phyloP scores from a whole-genome alignment of 164 flowering plant species.

The Sedum album region DNA sequence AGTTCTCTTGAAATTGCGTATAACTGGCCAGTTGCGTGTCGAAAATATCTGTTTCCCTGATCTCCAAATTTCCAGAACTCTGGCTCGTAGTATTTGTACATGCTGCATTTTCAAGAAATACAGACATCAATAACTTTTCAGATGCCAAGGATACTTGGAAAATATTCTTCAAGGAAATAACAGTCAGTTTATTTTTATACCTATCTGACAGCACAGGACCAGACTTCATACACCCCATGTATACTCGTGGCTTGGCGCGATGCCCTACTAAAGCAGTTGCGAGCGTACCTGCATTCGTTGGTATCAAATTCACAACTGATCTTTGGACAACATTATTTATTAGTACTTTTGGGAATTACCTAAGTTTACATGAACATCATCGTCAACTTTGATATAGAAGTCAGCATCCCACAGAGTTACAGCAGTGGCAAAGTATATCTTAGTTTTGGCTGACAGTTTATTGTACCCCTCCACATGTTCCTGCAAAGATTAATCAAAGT shows the following conservation, averaged over 20 bases:
- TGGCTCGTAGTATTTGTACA: constrained; percentile 66
- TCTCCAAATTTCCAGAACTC: constrained; percentile 79
- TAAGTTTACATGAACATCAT: constrained; percentile 68
- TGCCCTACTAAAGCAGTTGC: constrained; percentile 15
- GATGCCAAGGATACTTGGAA: background rate
- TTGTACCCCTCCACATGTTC: constrained; percentile 70
- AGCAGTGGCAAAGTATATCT: constrained; percentile 56
- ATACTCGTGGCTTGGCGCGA: constrained; percentile 42
- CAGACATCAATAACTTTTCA: too few species aligned
- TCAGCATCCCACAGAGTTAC: constrained; percentile 68
- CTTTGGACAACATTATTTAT: too few species aligned
- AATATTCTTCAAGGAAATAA: too few species aligned
- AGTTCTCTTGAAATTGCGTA: constrained; percentile 66
- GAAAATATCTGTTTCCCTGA: constrained; percentile 56
- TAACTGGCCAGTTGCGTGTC: constrained; percentile 78
- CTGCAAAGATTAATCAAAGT: constrained; percentile 19
- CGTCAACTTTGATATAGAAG: constrained; percentile 72
- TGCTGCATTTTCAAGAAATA: constrained; percentile 23
- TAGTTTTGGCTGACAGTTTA: constrained; percentile 72
- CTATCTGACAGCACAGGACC: constrained; percentile 34
- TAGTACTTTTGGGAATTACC: constrained; percentile 25
- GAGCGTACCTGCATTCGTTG: constrained; percentile 38
- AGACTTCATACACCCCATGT: constrained; percentile 83
- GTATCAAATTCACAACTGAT: background rate
- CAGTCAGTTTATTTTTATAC: background rate